Conservation (phyloP, 192 early-diverging fungal species). For the Pilaira anomala region DNA sequence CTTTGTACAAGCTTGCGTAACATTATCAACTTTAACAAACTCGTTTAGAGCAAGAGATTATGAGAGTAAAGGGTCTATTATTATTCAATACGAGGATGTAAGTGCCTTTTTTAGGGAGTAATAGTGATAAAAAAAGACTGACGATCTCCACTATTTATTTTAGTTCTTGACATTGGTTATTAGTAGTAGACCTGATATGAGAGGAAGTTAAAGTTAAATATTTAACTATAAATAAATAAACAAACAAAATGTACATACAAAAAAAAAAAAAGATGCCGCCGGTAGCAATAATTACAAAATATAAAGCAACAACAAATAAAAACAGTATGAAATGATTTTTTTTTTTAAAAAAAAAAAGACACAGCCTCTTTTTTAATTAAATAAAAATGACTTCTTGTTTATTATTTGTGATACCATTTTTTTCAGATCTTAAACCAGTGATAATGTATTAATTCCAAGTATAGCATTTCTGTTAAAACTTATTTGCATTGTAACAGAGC, state of each 20-base stretch:
- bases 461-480: too few species aligned
- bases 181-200: slow-evolving; percentile 8
- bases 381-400: too few species aligned
- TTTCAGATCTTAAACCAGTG: too few species aligned
- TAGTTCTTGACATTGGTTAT: slow-evolving; percentile 14
- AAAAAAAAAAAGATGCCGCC: background rate
- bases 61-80: slow-evolving; percentile 53
- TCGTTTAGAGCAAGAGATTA: slow-evolving; percentile 52
- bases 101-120: background rate
- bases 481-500: too few species aligned
- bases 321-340: background rate
- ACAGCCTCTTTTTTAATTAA: background rate
- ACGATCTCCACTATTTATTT: background rate
- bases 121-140: background rate
- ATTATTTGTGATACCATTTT: too few species aligned
- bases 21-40: slow-evolving; percentile 55
- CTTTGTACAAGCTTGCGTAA: slow-evolving; percentile 64
- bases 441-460: too few species aligned
- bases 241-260: background rate
- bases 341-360: background rate
- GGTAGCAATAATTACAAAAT: too few species aligned
- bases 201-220: background rate
- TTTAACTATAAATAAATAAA: background rate
- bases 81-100: slow-evolving; percentile 51
- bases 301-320: background rate